These are phyloP conservation scores for Anethum foeniculum DNA, from an alignment of 140 eudicot genomes.

Conservation along the genomic window DNA sequence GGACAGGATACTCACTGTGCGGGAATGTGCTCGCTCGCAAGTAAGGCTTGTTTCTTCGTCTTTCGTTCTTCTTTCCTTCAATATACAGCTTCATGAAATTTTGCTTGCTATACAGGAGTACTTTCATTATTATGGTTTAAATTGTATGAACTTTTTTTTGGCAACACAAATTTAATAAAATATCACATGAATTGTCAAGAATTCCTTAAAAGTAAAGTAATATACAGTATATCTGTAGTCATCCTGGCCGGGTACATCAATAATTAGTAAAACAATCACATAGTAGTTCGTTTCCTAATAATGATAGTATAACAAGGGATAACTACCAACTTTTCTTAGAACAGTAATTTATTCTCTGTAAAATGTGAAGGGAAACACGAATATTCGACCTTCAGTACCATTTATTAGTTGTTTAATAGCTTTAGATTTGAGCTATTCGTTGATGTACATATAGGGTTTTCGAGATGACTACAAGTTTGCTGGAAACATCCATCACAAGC, in stretches of 20 bases:
- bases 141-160: background rate
- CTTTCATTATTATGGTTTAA: background rate
- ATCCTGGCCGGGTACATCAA: background rate
- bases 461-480: conserved; percentile 53
- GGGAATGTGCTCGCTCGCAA: conserved; percentile 67
- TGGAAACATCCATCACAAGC: conserved; percentile 59
- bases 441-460: conserved; percentile 38
- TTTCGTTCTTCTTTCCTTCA: background rate
- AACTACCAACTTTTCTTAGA: background rate
- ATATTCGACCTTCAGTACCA: background rate
- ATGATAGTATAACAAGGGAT: background rate
- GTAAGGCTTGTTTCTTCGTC: conserved; percentile 24
- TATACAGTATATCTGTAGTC: no score
- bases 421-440: background rate
- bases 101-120: background rate
- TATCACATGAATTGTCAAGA: background rate
- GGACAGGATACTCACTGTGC: conserved; percentile 68
- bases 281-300: background rate
- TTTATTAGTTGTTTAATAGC: background rate
- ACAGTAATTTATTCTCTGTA: background rate
- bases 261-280: background rate
- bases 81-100: background rate
- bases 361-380: background rate
- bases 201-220: background rate
- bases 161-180: background rate